A percentile compares a stretch with the other conserved stretches of the same genome.
Evolutionary conservation across 345 rosid genomes (phyloP).

Genomic region (Excoecaria agallocha): DNA sequence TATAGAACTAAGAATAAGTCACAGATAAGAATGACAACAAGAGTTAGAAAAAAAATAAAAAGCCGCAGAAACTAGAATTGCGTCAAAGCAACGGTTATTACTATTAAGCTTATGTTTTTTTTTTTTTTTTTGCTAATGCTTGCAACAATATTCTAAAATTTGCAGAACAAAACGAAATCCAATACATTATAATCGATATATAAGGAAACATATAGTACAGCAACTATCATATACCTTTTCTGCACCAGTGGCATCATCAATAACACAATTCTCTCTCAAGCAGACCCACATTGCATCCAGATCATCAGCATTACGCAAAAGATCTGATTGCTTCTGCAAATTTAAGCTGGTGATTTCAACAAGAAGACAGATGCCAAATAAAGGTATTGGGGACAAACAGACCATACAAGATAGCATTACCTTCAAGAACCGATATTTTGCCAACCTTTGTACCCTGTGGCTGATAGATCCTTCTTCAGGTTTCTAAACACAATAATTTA

Average conservation of each 20-base stretch:
- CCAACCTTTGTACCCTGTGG: slow-evolving; percentile 88
- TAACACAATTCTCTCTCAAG: slow-evolving; percentile 96
- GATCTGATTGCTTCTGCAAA: slow-evolving; percentile 96
- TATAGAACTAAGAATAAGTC: not conserved
- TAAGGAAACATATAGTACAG: not conserved
- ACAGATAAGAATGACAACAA: not conserved
- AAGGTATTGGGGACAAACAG: not conserved
- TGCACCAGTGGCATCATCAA: slow-evolving; percentile 98
- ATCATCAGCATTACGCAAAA: slow-evolving; percentile 90
- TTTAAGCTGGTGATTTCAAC: slow-evolving; percentile 21
- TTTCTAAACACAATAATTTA: slow-evolving; percentile 52
- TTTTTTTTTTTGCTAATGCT: too few species aligned
- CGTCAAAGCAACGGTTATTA: not conserved
- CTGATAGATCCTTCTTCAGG: slow-evolving; percentile 98
- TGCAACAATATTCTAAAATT: too few species aligned
- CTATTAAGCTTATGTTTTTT: too few species aligned
- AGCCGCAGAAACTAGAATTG: not conserved
- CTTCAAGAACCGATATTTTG: slow-evolving; percentile 90
- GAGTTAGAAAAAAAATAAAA: not conserved
- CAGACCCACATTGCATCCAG: slow-evolving; percentile 99
- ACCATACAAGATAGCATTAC: slow-evolving; percentile 28
- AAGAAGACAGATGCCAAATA: slow-evolving; percentile 1
- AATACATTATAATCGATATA: not conserved
- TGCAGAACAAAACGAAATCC: not conserved
- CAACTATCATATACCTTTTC: slow-evolving; percentile 62